Evolutionary conservation across 2,329 filamentous ascomycete species (phyloP), one percentile per base, ranked within the genome.

Genomic region (Penicillium janthinellum): DNA sequence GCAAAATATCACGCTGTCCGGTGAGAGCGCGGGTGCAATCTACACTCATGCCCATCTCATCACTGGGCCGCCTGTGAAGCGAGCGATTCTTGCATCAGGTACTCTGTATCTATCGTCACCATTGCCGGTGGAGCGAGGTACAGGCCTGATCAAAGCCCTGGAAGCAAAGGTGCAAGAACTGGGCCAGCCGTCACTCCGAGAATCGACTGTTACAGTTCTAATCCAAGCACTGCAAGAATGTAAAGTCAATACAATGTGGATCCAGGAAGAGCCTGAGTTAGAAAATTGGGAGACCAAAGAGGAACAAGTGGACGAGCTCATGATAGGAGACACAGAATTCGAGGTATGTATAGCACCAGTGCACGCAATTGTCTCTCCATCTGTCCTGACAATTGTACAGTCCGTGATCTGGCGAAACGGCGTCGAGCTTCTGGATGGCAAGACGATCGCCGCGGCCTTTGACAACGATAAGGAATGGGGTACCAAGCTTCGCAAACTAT

Each of bases 1-100:
- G 76, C 22, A 70, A 2, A 74, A 74, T 22, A 73, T 82, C 6
- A 81, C 79, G 0, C 56, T 82, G 2, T 74, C 74, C 0, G 80
- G 80, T 4, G 79, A 82, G 60, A 82, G 79, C 47, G 80, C 80
- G 0, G 80, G 80, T 0, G 80, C 76, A 2, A 71, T 81, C 1
- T 81, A 81, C 25, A 72, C 70, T 4, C 80, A 82, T 63, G 79
- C 78, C 1, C 79, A 78, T 65, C 41, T 77, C 14, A 70, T 75
- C 20, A 69, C 70, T 1, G 72, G 73, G 3, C 71, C 68, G 2
- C 70, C 66, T 0, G 64, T 77, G 0, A 72, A 67, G 34, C 71
- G 76, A 45, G 75, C 69, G 4, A 70, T 81, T 4, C 54, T 82
- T 6, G 72, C 75, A 22, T 82, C 79, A 0, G 80, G 80, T 5